Evolutionary conservation across 2,329 filamentous ascomycete species (phyloP), one percentile per base, ranked within the genome.

Genomic region (Colletotrichum salicis): DNA sequence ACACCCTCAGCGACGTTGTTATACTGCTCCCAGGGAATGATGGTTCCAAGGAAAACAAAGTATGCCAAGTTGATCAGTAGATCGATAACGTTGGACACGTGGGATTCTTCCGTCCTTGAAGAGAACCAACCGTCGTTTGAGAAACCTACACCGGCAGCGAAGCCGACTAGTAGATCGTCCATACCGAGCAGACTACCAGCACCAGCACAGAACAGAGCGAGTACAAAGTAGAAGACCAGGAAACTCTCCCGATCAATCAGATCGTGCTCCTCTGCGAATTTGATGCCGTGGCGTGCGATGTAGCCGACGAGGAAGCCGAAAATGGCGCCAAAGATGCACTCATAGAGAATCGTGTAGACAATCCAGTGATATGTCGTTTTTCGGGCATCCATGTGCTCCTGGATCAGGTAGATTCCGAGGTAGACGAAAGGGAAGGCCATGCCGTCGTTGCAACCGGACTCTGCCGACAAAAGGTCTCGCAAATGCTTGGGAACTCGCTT

Each of bases 381-480:
- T 58, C 84, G 83, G 5, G 93, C 90, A 76, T 93, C 82, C 33
- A 90, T 90, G 74, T 92, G 86, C 80, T 96, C 97, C 75, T 93
- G 90, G 75, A 98, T 94, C 58, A 98, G 89, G 82, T 98, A 98
- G 35, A 98, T 86, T 1, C 94, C 92, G 35, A 99, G 87, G 80
- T 99, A 99, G 77, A 99, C 90, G 81, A 99, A 99, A 0, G 96
- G 96, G 79, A 99, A 99, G 1, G 96, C 96, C 96, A 99, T 99
- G 83, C 96, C 96, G 81, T 99, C 96, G 87, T 99, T 99, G 84
- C 96, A 99, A 35, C 96, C 96, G 8, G 96, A 99, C 83, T 99
- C 96, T 68, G 95, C 95, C 5, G 96, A 99, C 13, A 99, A 86
- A 63, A 99, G 80, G 83, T 99, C 96, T 87, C 96, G 90, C 84